Percentiles rank a stretch among this genome's conserved stretches.
These are phyloP conservation scores for Gonapodya sp. DNA, from an alignment of 192 early-diverging fungal species.

Conservation along the genomic window DNA sequence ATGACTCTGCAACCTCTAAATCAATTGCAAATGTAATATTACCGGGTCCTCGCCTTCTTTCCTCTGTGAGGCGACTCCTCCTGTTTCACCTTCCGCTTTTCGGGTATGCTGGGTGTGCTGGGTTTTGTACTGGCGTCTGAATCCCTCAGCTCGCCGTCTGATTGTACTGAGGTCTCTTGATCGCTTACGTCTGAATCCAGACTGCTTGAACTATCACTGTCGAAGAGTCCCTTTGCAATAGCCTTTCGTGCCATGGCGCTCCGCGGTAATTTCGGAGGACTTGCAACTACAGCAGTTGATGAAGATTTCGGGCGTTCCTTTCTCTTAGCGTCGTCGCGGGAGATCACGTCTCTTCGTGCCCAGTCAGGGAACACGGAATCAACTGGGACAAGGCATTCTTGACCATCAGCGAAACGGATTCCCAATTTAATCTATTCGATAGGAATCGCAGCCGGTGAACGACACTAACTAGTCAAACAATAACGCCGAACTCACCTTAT, in stretches of 20 bases:
- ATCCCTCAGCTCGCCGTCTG: no score
- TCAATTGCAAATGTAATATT: neutral
- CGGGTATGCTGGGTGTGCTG: neutral
- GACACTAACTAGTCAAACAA: neutral
- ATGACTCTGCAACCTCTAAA: neutral
- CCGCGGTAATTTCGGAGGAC: neutral
- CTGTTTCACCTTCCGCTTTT: neutral
- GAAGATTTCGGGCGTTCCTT: neutral
- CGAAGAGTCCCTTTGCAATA: neutral
- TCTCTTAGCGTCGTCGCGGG: neutral
- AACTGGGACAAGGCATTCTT: neutral
- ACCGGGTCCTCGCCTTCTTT: neutral
- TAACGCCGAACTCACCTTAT: neutral
- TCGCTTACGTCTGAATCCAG: neutral
- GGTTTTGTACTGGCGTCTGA: no score
- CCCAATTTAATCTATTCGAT: neutral
- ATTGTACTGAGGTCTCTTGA: neutral
- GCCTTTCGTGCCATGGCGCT: neutral
- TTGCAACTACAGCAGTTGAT: neutral
- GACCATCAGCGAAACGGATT: neutral
- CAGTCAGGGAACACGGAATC: neutral
- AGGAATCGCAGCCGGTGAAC: neutral
- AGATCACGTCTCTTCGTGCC: neutral
- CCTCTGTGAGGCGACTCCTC: neutral
- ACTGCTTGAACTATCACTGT: neutral